Percentiles rank a stretch among this genome's conserved stretches.
phyloP scores from a whole-genome alignment of 2,329 filamentous ascomycete genomes.

The Verticillium klebahnii region DNA sequence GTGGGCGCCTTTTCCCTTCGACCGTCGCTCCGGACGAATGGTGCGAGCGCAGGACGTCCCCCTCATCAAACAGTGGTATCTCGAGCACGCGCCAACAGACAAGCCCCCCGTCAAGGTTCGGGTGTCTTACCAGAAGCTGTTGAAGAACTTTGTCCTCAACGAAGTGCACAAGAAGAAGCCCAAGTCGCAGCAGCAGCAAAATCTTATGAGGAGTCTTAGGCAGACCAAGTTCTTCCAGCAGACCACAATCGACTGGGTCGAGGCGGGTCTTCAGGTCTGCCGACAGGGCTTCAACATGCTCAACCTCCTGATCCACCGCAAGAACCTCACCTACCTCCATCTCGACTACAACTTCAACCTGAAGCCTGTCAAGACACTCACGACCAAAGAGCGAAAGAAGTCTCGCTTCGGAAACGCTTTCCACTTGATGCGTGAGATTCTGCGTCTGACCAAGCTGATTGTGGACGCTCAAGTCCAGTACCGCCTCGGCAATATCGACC shows the following conservation, averaged over 20 bases:
- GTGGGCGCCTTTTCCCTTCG: conserved; percentile 98
- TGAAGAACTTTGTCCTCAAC: conserved; percentile 95
- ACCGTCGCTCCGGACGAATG: conserved; percentile 91
- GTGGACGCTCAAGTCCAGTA: conserved; percentile 99
- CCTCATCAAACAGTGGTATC: conserved; percentile 95
- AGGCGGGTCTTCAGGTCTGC: conserved; percentile 96
- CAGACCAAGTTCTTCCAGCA: conserved; percentile 99
- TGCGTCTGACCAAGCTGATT: conserved; percentile 93
- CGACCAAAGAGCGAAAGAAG: conserved; percentile 98
- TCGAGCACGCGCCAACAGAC: conserved; percentile 87
- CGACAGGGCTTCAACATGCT: conserved; percentile 99
- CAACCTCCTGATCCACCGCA: conserved; percentile 93
- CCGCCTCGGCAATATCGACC: conserved; percentile 94
- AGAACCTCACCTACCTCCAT: conserved; percentile 97
- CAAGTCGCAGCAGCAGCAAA: conserved; percentile 93
- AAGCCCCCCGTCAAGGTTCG: conserved; percentile 91
- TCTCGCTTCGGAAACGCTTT: conserved; percentile 98
- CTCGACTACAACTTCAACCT: conserved; percentile 99
- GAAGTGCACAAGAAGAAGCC: conserved; percentile 94
- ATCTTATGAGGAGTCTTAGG: conserved; percentile 83
- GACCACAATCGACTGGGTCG: conserved; percentile 98
- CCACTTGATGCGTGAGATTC: conserved; percentile 96
- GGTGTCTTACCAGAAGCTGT: conserved; percentile 95
- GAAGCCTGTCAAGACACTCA: conserved; percentile 97
- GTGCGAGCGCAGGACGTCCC: conserved; percentile 96